Evolutionary conservation across 345 rosid species (phyloP), one percentile per base, ranked within the genome.

Genomic region (Durio zibethinus): DNA sequence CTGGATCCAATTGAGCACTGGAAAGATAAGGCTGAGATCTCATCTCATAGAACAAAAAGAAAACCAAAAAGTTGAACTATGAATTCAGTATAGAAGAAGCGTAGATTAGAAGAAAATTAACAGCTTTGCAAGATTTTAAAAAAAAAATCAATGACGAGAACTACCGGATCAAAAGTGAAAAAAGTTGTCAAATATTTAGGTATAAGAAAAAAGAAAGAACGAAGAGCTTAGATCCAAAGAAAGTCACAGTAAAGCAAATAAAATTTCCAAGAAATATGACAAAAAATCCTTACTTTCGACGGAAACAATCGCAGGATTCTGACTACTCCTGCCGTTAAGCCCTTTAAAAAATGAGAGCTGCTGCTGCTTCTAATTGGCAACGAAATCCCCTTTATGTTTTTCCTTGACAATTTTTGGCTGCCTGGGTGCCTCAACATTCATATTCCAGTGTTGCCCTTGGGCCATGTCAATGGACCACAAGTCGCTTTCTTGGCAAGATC

Each of bases 381-480:
- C n/a, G 35, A 72, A 25, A 47, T 31, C 38, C 54, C 59, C 23
- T 59, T 20, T 47, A n/a, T 15, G 5, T 42, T 1, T 56, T 10
- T n/a, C n/a, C 54, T 50, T 4, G n/a, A n/a, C 5, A 50, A 16
- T 40, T 63, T 35, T 25, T 50, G 1, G 48, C 18, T 57, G 35
- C 72, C 54, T 21, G 54, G 23, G 5, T 31, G 40, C 20, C 60
- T 70, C 57, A 42, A 31, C 36, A 42, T 66, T 42, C 38, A 71
- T 64, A 73, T 87, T 80, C 78, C 85, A 16, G 59, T 36, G 23
- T 56, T 84, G 64, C 76, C 86, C 85, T 74, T 71, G 2, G 23
- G 50, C 68, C 81, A 78, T 68, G 65, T 76, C 42, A 23, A 4
- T 18, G 20, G 4, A 0, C 54, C 54, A 7, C n/a, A 3, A 0